A percentile compares a stretch with the other conserved stretches of the same genome.
phyloP scores from a whole-genome alignment of 2,329 filamentous ascomycete species.

The Tolypocladium endophyticum region DNA sequence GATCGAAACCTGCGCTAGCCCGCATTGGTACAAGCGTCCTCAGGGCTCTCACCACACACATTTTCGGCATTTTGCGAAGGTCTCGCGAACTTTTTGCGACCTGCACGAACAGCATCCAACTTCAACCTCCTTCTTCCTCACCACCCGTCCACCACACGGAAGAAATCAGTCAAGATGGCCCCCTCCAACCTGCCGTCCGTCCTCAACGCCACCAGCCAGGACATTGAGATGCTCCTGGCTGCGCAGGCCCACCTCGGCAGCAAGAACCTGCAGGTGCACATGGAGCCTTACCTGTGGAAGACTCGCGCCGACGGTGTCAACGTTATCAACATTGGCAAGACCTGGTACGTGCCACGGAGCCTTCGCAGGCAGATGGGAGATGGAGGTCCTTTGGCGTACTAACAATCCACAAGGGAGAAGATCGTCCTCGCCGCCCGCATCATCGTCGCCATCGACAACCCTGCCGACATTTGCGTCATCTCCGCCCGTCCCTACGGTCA shows the following conservation, averaged over 20 bases:
- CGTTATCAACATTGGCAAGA: constrained; percentile 99
- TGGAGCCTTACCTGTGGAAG: constrained; percentile 99
- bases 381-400: constrained; percentile 1
- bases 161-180: constrained; percentile 67
- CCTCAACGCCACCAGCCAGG: constrained; percentile 95
- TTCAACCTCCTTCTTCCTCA: constrained; percentile 15
- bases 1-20: constrained; percentile 7
- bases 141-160: constrained; percentile 20
- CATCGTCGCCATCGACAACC: constrained; percentile 99
- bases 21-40: constrained; percentile 12
- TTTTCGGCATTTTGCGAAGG: constrained; percentile 23
- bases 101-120: constrained; percentile 15
- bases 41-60: constrained; percentile 30
- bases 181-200: constrained; percentile 85
- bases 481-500: constrained; percentile 99
- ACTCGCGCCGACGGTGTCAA: constrained; percentile 97
- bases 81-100: constrained; percentile 33
- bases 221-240: constrained; percentile 99
- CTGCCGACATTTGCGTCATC: constrained; percentile 97
- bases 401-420: constrained; percentile 68
- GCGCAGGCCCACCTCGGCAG: constrained; percentile 93
- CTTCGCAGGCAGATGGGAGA: not conserved
- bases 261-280: constrained; percentile 99
- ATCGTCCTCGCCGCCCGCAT: constrained; percentile 97
- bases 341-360: constrained; percentile 58